Evolutionary conservation across 1,284 basidiomycete genomes (phyloP).

Genomic region (Trichosporon asahii): DNA sequence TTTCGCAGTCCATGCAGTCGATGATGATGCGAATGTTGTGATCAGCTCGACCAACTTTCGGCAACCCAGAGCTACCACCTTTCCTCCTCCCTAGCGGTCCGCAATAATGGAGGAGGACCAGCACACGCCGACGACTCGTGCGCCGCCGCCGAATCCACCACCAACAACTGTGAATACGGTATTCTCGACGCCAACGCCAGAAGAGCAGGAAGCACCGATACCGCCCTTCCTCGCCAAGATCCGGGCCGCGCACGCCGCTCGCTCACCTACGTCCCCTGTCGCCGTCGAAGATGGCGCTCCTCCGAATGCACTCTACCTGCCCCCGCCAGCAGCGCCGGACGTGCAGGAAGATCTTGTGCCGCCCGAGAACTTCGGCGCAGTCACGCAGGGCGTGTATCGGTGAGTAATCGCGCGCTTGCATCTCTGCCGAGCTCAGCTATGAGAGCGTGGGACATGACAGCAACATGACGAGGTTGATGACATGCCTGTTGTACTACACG

Average conservation of each 20-base stretch:
- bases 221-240: constrained; percentile 35
- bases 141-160: neutral
- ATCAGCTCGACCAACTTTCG: neutral
- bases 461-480: neutral
- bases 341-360: constrained; percentile 48
- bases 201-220: constrained; percentile 1
- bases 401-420: neutral
- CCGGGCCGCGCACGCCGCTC: constrained; percentile 13
- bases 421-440: neutral
- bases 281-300: neutral
- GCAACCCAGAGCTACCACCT: neutral
- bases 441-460: no score
- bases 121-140: neutral
- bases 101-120: constrained; percentile 11
- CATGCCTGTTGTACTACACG: neutral
- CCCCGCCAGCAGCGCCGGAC: constrained; percentile 43
- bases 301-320: constrained; percentile 45
- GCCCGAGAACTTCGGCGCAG: constrained; percentile 50
- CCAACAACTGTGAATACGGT: neutral
- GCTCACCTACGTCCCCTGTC: neutral
- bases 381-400: constrained; percentile 54
- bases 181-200: neutral
- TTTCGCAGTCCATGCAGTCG: neutral
- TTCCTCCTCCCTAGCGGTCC: neutral
- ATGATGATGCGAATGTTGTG: constrained; percentile 1